Percentiles rank a stretch among this genome's conserved stretches.
phyloP scores from a whole-genome alignment of 768 basidiomycete genomes.

The Leccinum variicolor region DNA sequence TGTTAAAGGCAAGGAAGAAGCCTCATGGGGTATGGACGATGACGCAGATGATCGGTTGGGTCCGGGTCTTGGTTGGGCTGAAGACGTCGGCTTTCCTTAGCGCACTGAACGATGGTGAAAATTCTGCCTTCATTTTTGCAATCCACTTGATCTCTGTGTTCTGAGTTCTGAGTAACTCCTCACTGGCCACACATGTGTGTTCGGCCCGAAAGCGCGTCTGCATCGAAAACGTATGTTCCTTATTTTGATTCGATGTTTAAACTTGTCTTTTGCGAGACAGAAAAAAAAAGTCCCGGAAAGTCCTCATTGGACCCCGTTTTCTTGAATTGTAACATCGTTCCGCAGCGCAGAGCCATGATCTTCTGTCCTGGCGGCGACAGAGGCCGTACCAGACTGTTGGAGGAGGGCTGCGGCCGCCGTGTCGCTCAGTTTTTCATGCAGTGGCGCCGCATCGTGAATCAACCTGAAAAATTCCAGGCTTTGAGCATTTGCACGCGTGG shows the following conservation, averaged over 20 bases:
- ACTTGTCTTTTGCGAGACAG: not conserved
- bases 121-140: not conserved
- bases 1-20: conserved; percentile 29
- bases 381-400: not conserved
- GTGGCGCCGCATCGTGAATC: not conserved
- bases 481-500: not conserved
- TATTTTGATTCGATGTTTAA: not conserved
- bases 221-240: not conserved
- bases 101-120: not conserved
- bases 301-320: not conserved
- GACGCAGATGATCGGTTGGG: conserved; percentile 23
- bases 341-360: not conserved
- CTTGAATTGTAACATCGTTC: not conserved
- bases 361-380: not conserved
- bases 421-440: not conserved
- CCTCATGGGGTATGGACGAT: conserved; percentile 28
- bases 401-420: not conserved
- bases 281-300: not conserved
- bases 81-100: conserved; percentile 25
- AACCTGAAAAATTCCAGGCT: not conserved
- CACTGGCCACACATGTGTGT: not conserved
- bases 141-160: not conserved
- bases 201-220: not conserved
- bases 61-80: conserved; percentile 22
- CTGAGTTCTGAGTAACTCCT: not conserved